Percentiles rank a stretch among this genome's conserved stretches.
Evolutionary conservation across 2,329 filamentous ascomycete species (phyloP).

Genomic region (Neofusicoccum umdonicola): DNA sequence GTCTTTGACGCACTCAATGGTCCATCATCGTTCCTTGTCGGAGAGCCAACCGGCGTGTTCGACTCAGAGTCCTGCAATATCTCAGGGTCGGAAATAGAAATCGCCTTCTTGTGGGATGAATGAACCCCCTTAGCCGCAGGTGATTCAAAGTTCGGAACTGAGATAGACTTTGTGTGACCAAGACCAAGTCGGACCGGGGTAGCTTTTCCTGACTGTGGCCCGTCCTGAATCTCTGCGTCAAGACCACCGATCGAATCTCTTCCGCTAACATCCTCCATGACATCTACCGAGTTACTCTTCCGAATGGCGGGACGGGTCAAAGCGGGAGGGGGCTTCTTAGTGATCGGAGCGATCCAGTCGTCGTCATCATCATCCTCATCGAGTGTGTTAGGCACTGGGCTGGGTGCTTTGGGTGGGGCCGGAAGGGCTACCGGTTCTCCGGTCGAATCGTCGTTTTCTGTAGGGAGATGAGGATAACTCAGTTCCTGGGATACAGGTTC

Average conservation of each 20-base stretch:
- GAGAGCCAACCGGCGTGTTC: conserved; percentile 59
- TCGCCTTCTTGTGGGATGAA: conserved; percentile 55
- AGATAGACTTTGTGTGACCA: conserved; percentile 62
- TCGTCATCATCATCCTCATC: conserved; percentile 41
- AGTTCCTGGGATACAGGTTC: conserved; percentile 32
- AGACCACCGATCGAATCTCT: conserved; percentile 29
- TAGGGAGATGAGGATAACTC: conserved; percentile 41
- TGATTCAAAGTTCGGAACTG: conserved; percentile 58
- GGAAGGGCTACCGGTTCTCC: conserved; percentile 18
- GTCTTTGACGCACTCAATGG: conserved; percentile 90
- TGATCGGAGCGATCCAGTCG: conserved; percentile 59
- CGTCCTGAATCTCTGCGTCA: not conserved
- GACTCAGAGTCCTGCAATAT: conserved; percentile 41
- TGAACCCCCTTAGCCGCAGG: conserved; percentile 39
- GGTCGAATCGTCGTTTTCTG: not conserved
- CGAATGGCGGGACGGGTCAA: conserved; percentile 49
- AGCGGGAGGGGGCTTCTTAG: conserved; percentile 32
- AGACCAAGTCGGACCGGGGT: conserved; percentile 35
- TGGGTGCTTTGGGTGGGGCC: conserved; percentile 17
- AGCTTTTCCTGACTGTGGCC: not conserved
- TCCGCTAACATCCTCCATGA: conserved; percentile 58
- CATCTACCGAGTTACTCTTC: conserved; percentile 62
- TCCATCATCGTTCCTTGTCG: conserved; percentile 64
- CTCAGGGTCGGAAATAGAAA: conserved; percentile 44
- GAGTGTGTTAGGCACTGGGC: conserved; percentile 16